Evolutionary conservation across 2,329 filamentous ascomycete species (phyloP).

Genomic region (Penicillium fuscoglaucum): DNA sequence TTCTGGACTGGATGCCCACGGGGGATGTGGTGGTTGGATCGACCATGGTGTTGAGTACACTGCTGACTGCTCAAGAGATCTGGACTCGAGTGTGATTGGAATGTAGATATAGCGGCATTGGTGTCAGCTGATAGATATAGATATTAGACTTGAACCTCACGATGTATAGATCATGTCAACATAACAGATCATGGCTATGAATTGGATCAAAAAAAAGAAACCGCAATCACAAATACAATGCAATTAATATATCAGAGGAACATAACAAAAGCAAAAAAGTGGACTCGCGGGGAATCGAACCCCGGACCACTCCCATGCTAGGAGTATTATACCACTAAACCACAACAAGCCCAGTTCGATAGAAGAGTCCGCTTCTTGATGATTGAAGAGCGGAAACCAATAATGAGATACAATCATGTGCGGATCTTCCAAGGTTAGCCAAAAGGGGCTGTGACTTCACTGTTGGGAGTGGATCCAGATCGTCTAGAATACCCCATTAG

Average conservation of each 20-base stretch:
- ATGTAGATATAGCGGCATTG: background rate
- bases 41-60: conserved; percentile 62
- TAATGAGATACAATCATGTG: background rate
- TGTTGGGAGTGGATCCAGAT: background rate
- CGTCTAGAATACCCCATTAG: background rate
- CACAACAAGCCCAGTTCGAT: conserved; percentile 39
- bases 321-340: conserved; percentile 52
- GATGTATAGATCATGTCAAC: background rate
- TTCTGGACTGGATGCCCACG: conserved; percentile 61
- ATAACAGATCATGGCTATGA: background rate
- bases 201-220: background rate
- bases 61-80: conserved; percentile 60
- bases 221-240: background rate
- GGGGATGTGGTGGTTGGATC: conserved; percentile 56
- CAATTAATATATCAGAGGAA: background rate
- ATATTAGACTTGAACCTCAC: background rate
- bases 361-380: fast-evolving
- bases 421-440: too few species aligned
- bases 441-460: background rate
- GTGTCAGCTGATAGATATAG: background rate
- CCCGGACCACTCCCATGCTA: conserved; percentile 52
- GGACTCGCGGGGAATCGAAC: conserved; percentile 53
- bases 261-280: conserved; percentile 23
- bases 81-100: conserved; percentile 49
- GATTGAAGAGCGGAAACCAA: background rate